Percentiles rank a stretch among this genome's conserved stretches.
phyloP scores from a whole-genome alignment of 371 early-diverging fungal genomes.

The Rhizopus delemar region DNA sequence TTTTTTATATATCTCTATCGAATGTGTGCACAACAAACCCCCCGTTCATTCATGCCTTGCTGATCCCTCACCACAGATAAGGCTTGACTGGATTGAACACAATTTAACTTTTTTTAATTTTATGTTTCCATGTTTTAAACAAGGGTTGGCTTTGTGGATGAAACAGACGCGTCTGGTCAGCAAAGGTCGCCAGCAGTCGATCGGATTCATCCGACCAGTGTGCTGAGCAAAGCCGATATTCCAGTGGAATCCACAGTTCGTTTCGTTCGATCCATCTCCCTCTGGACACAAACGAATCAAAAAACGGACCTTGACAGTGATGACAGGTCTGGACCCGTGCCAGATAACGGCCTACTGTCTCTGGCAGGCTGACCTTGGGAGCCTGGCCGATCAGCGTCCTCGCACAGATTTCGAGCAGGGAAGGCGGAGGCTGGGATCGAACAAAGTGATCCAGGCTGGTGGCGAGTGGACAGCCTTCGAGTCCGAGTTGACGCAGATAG shows the following conservation, averaged over 20 bases:
- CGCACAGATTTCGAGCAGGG: conserved; percentile 75
- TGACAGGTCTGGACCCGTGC: conserved; percentile 67
- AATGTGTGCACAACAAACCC: too few relatives aligned
- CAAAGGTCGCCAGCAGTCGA: conserved; percentile 46
- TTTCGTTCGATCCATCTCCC: conserved; percentile 64
- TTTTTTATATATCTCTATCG: too few relatives aligned
- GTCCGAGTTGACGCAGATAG: conserved; percentile 53
- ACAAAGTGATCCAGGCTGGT: conserved; percentile 9
- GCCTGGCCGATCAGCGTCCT: conserved; percentile 49
- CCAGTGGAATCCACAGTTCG: conserved; percentile 58
- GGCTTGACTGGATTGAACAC: too few relatives aligned
- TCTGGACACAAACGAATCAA: conserved; percentile 65
- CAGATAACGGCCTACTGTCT: conserved; percentile 61
- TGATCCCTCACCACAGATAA: too few relatives aligned
- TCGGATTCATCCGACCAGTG: conserved; percentile 79
- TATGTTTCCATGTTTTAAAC: neutral
- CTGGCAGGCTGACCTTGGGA: conserved; percentile 16
- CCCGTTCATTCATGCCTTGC: too few relatives aligned
- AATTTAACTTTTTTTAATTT: neutral
- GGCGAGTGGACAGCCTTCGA: conserved; percentile 53
- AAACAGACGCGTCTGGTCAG: neutral
- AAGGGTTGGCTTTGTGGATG: neutral
- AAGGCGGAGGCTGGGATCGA: conserved; percentile 44
- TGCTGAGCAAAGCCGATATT: conserved; percentile 74
- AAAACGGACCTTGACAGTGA: conserved; percentile 86